These are phyloP conservation scores for Oidium heveae DNA, from an alignment of 2,329 filamentous ascomycete genomes.

Conservation along the genomic window DNA sequence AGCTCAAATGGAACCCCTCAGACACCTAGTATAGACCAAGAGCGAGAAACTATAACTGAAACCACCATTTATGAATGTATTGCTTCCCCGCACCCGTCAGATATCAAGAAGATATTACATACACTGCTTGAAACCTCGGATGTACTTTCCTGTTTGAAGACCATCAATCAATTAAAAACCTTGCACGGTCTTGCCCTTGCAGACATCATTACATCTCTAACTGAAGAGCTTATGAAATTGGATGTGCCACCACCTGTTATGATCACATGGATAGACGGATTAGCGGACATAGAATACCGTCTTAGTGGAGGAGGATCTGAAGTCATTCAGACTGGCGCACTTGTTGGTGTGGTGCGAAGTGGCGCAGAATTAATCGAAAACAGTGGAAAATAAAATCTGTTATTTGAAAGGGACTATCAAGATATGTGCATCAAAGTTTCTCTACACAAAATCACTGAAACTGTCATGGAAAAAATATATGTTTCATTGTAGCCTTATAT, in stretches of 20 bases:
- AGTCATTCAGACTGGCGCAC: conserved; percentile 68
- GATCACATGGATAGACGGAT: conserved; percentile 71
- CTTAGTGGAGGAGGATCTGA: conserved; percentile 74
- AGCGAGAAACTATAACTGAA: conserved; percentile 70
- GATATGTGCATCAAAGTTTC: too few species aligned
- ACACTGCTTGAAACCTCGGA: conserved; percentile 68
- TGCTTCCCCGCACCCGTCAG: conserved; percentile 73
- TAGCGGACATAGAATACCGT: conserved; percentile 83
- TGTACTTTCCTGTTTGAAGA: conserved; percentile 68
- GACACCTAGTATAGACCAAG: conserved; percentile 35
- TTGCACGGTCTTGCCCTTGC: conserved; percentile 71
- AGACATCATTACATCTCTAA: conserved; percentile 71
- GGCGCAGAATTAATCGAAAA: conserved; percentile 51
- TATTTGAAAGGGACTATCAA: too few species aligned
- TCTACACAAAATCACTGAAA: too few species aligned
- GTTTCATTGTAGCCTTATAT: too few species aligned
- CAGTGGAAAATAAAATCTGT: neutral
- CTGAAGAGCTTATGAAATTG: conserved; percentile 57
- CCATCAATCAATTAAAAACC: conserved; percentile 68
- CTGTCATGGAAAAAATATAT: too few species aligned
- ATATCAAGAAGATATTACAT: conserved; percentile 61
- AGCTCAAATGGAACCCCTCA: conserved; percentile 33
- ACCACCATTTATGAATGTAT: conserved; percentile 93
- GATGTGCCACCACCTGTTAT: conserved; percentile 72
- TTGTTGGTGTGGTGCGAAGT: conserved; percentile 68